Base-by-base conservation (phyloP, 331 rosid genomes). In the Rosa hybrid region DNA sequence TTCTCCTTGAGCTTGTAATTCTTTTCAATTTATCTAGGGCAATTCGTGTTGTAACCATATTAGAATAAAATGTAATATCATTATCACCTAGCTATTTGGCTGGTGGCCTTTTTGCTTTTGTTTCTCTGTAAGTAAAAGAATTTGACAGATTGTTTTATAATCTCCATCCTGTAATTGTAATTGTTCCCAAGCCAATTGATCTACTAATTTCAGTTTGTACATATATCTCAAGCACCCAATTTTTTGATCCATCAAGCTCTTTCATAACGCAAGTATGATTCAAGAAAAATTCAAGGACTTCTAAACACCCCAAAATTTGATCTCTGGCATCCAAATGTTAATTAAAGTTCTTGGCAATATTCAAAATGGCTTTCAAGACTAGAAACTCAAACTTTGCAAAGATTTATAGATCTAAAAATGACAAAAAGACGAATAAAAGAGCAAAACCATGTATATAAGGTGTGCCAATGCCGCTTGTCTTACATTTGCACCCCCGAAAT, bases 21-120 rank as follows among this genome's bases (percentile, higher is more conserved):
- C 68, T 75, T 82, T 12, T 71, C 51, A 20, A 27, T 78, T 25
- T 74, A 67, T 60, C 73, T 44, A 30, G 67, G 56, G 79, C 72
- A 76, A 80, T 68, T 89, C 85, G 83, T 84, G 74, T 78, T 41
- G 77, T 80, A 63, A 85, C 76, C 72, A 81, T 80, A 49, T 75
- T 74, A 59, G 53, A 79, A 38, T 76, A 70, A 63, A 76, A 83
- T 81, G 78, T 67, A 77, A 71, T 74, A 42, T 83, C 65, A 60
- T 80, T 74, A 42, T 83, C 65, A 60, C 81, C 80, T 38, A 79
- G 81, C 71, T 81, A 4, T 72, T 81, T 78, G 60, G 83, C 79
- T 83, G 80, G 84, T 30, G 85, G 76, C 81, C 70, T 49, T 78
- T 88, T 75, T 82, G 5, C 27, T 57, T 46, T 70, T 21, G n/a